Evolutionary conservation across 169 alveolate genomes (phyloP), one percentile per base, ranked within the genome.

Genomic region (Plasmodium relictum): DNA sequence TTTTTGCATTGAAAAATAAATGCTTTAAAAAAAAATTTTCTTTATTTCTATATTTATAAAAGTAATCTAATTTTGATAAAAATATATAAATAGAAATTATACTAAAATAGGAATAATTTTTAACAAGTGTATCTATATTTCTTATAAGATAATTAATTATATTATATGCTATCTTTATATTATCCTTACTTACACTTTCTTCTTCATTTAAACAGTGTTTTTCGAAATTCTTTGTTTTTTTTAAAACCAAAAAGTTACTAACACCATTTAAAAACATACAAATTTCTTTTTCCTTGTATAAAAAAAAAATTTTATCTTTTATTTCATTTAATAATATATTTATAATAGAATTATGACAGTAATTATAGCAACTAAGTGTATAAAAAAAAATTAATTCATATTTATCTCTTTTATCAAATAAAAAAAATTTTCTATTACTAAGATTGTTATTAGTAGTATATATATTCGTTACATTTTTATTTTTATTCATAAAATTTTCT

Each of bases 261-360:
- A 76, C 44, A 4, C 70, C 31, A 9, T 37, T 45, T 6, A 76
- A 10, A 41, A 76, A 37, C 88, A 76, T 76, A 26, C 88, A 76
- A 12, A 76, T 69, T 63, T 76, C 88, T 54, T 62, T 76, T 61
- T 76, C 88, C n/a, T 22, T 76, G 5, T 76, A 76, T 16, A 42
- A 7, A 10, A 14, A 45, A 16, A 24, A 16, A 14, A 76, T 12
- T 41, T 76, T 76, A 31, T 54, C 45, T 18, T 76, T 63, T 3
- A 65, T 68, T 48, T 76, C 63, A 1, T 37, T 37, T 6, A 42
- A 31, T 0, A 76, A 26, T 7, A 48, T 39, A 2, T 39, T n/a
- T 14, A 76, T 66, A 66, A 76, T 26, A 0, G 22, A 2, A 54
- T 76, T 76, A 68, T 76, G 61, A 22, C 88, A 76, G 37, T 76